Conservation (phyloP, 176 grass and related monocot species). For the Hsuehochloa calcarea region DNA sequence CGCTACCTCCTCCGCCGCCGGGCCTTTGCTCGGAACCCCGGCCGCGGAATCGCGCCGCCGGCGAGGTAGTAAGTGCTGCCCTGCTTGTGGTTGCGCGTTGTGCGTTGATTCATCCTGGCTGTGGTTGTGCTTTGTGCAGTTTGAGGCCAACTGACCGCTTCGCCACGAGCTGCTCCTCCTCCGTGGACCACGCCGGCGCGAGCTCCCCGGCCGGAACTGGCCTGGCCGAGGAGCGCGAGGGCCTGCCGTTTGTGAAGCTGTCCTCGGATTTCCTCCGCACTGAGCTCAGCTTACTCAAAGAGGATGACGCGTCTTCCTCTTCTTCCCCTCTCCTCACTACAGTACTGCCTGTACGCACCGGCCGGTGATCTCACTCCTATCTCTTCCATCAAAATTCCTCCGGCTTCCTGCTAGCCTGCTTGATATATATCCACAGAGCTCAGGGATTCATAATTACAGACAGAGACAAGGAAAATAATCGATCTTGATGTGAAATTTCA, state of each 20-base stretch:
- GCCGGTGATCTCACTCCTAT: not conserved
- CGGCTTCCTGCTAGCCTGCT: too few relatives aligned
- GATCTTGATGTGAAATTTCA: not conserved
- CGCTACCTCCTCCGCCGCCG: not conserved
- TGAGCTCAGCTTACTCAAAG: constrained; percentile 25
- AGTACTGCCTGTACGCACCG: not conserved
- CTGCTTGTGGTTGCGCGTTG: not conserved
- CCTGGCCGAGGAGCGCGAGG: not conserved
- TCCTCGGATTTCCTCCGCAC: constrained; percentile 21
- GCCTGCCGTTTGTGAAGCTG: constrained; percentile 10
- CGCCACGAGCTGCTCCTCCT: not conserved
- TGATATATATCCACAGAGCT: not conserved
- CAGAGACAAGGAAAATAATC: not conserved
- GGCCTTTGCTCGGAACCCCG: not conserved
- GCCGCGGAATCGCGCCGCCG: too few relatives aligned
- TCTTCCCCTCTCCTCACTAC: not conserved
- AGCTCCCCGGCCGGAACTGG: not conserved
- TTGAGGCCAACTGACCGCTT: not conserved
- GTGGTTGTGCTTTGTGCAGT: not conserved
- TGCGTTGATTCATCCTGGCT: not conserved
- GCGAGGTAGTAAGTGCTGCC: not conserved
- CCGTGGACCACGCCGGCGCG: not conserved
- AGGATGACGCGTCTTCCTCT: not conserved
- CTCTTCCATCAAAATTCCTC: not conserved
- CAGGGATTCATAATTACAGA: too few relatives aligned